phyloP scores from a whole-genome alignment of 176 grass and related monocot species.

The Triticum timopheevii region DNA sequence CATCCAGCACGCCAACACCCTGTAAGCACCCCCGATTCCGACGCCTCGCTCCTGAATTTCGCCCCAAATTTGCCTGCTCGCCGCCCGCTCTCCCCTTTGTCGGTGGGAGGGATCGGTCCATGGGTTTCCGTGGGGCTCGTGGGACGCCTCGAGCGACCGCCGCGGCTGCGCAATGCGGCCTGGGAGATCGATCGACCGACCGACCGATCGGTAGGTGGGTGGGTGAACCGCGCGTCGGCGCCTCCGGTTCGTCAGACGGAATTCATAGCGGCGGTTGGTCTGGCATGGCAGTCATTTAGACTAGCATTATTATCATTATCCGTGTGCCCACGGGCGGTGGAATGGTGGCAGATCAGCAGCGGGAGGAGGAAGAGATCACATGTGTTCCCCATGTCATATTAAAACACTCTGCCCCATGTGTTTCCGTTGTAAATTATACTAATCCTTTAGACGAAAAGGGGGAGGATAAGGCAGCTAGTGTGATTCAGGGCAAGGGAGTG shows the following conservation, averaged over 20 bases:
- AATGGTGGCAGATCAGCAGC: slow-evolving; percentile 12
- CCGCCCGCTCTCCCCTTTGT: neutral
- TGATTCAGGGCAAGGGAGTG: neutral
- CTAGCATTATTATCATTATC: neutral
- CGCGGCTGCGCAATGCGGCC: slow-evolving; percentile 11
- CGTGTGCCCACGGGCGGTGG: neutral
- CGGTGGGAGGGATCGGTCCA: neutral
- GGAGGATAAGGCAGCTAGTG: neutral
- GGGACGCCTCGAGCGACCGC: neutral
- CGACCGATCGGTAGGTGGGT: neutral
- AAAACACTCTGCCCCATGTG: neutral
- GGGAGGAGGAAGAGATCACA: slow-evolving; percentile 15
- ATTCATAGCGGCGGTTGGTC: neutral
- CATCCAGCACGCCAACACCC: slow-evolving; percentile 86
- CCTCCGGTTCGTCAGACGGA: neutral
- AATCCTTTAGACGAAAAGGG: neutral
- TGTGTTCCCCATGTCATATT: slow-evolving; percentile 28
- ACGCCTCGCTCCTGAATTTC: neutral
- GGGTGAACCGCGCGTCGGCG: too few species aligned
- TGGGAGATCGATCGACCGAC: neutral
- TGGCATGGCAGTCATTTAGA: neutral
- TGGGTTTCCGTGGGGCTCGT: neutral
- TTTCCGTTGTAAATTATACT: slow-evolving; percentile 23
- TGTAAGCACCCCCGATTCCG: slow-evolving; percentile 42
- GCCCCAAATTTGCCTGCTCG: neutral